Evolutionary conservation across 73 alveolate species (phyloP).

Genomic region (Tetrahymena thermophila): DNA sequence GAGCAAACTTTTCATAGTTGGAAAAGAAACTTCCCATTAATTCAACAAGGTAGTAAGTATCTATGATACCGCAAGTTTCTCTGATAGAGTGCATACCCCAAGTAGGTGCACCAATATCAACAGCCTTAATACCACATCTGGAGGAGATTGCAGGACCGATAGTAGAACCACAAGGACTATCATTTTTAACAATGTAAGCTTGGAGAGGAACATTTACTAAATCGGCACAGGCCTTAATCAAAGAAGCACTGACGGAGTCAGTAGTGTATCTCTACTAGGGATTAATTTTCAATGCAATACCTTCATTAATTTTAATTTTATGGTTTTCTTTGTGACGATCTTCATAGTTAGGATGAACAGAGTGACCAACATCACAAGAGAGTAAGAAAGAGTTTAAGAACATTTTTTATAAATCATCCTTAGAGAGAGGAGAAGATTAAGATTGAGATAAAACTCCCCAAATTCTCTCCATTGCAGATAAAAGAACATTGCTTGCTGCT

Average conservation of each 20-base stretch:
- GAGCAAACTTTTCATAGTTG: background rate
- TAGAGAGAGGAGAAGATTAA: background rate
- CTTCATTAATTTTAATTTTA: slow-evolving; percentile 52
- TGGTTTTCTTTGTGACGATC: slow-evolving; percentile 30
- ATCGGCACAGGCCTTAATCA: slow-evolving; percentile 53
- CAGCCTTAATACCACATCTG: slow-evolving; percentile 63
- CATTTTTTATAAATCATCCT: background rate
- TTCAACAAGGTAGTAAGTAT: background rate
- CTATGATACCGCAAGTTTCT: slow-evolving; percentile 15
- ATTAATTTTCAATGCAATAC: slow-evolving; percentile 56
- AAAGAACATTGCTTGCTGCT: slow-evolving; percentile 81
- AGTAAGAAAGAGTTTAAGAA: background rate
- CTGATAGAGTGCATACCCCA: slow-evolving; percentile 84
- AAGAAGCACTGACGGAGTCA: slow-evolving; percentile 57
- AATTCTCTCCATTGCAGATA: slow-evolving; percentile 66
- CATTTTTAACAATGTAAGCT: slow-evolving; percentile 81
- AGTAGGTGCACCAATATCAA: slow-evolving; percentile 82
- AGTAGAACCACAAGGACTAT: slow-evolving; percentile 86
- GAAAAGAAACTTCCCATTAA: background rate
- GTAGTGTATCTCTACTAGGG: slow-evolving; percentile 55
- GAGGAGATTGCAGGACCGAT: slow-evolving; percentile 74
- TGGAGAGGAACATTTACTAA: slow-evolving; percentile 54
- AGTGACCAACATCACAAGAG: slow-evolving; percentile 10
- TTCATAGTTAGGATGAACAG: slow-evolving; percentile 18
- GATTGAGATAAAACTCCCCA: slow-evolving; percentile 55